A percentile compares a stretch with the other conserved stretches of the same genome.
phyloP scores from a whole-genome alignment of 148 eudicot species.

The Cornus florida region DNA sequence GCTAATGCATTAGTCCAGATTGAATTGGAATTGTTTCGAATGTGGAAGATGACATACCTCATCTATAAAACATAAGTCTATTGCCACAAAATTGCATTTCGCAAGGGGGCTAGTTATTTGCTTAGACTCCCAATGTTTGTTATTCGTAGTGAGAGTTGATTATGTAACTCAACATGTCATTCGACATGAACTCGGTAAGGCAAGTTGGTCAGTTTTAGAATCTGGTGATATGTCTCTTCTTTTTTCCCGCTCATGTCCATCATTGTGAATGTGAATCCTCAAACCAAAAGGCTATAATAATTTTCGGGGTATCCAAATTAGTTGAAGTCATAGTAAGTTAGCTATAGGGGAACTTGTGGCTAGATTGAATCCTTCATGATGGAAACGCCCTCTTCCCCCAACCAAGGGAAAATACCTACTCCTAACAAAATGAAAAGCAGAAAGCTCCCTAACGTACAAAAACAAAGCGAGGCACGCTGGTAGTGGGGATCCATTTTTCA shows the following conservation, averaged over 20 bases:
- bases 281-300: no score
- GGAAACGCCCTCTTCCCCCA: no score
- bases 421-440: no score
- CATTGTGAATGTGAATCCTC: background rate
- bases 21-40: background rate
- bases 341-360: no score
- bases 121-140: background rate
- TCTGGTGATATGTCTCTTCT: background rate
- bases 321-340: no score
- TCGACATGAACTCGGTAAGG: background rate
- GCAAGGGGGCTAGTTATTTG: background rate
- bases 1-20: background rate
- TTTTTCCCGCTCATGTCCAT: no score
- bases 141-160: background rate
- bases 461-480: no score
- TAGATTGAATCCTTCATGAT: no score
- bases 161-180: background rate
- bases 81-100: background rate
- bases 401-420: no score
- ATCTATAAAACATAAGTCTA: background rate
- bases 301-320: background rate
- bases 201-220: background rate
- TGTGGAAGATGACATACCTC: background rate
- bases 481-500: no score
- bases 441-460: no score